phyloP scores from a whole-genome alignment of 2,329 filamentous ascomycete genomes.

The Xylariomycetidae sp. region DNA sequence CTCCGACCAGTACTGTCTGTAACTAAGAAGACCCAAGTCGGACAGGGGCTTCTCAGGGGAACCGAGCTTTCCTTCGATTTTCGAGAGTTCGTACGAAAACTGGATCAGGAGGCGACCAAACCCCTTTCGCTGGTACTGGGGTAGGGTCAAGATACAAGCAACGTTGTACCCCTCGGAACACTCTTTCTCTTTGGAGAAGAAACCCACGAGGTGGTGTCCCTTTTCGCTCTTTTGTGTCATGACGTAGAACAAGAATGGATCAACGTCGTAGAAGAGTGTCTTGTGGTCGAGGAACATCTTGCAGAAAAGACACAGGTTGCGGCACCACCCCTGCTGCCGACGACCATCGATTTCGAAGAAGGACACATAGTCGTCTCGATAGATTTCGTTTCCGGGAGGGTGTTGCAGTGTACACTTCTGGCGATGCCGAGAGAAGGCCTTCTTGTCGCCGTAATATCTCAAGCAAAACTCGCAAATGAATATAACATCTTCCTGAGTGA shows the following conservation, averaged over 20 bases:
- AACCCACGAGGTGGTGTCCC: conserved; percentile 95
- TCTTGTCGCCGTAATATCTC: conserved; percentile 77
- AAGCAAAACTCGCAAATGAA: conserved; percentile 98
- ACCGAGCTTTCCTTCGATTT: conserved; percentile 89
- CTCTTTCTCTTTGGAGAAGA: conserved; percentile 98
- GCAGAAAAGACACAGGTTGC: conserved; percentile 87
- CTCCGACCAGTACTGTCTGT: conserved; percentile 97
- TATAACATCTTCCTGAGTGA: conserved; percentile 81
- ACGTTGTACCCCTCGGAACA: conserved; percentile 96
- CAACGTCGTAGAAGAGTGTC: conserved; percentile 98
- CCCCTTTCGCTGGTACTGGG: conserved; percentile 92
- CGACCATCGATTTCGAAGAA: conserved; percentile 98
- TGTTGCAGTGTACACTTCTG: conserved; percentile 86
- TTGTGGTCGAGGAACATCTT: conserved; percentile 97
- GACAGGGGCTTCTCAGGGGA: conserved; percentile 95
- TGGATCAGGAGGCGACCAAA: conserved; percentile 91
- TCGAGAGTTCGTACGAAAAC: conserved; percentile 95
- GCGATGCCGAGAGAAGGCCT: conserved; percentile 79
- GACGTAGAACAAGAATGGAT: conserved; percentile 97
- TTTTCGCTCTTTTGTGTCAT: conserved; percentile 87
- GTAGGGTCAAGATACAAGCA: conserved; percentile 92
- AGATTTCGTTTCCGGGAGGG: conserved; percentile 96
- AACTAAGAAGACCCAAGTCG: conserved; percentile 86
- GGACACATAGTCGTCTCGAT: conserved; percentile 86
- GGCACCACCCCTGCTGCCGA: conserved; percentile 90